These are phyloP conservation scores for Ostreobium quekettii DNA, from an alignment of 139 green algal genomes.

Conservation along the genomic window DNA sequence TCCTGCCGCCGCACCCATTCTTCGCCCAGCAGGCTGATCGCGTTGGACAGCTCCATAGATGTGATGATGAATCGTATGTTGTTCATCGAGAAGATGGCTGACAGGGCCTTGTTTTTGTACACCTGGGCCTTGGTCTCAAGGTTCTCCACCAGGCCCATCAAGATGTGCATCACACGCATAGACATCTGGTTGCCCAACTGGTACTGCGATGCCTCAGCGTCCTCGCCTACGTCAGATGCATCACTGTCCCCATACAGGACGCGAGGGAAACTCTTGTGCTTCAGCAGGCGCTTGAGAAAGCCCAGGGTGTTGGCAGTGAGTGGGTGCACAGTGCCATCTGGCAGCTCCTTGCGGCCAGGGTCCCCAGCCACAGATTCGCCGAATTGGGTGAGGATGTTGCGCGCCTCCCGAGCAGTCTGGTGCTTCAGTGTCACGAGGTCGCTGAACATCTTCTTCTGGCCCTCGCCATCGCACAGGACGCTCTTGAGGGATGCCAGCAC, in stretches of 20 bases:
- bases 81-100: constrained; percentile 12
- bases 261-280: neutral
- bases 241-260: neutral
- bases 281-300: constrained; percentile 9
- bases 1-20: constrained; percentile 10
- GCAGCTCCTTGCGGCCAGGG: neutral
- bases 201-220: constrained; percentile 1
- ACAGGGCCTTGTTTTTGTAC: neutral
- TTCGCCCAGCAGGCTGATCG: neutral
- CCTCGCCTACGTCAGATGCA: too few relatives aligned
- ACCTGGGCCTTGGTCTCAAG: constrained; percentile 5
- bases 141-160: constrained; percentile 8
- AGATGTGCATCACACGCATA: neutral
- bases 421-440: too few relatives aligned
- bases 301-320: neutral
- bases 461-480: too few relatives aligned
- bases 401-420: too few relatives aligned
- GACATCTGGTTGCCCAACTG: constrained; percentile 15
- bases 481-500: too few relatives aligned
- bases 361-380: constrained; percentile 1
- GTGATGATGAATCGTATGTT: constrained; percentile 9
- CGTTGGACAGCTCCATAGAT: constrained; percentile 7
- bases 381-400: too few relatives aligned
- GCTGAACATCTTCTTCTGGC: too few relatives aligned
- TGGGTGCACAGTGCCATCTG: constrained; percentile 13